Percentiles rank a stretch among this genome's conserved stretches.
These are phyloP conservation scores for Histomonas meleagridis DNA, from an alignment of 208 protist genomes.

Conservation along the genomic window DNA sequence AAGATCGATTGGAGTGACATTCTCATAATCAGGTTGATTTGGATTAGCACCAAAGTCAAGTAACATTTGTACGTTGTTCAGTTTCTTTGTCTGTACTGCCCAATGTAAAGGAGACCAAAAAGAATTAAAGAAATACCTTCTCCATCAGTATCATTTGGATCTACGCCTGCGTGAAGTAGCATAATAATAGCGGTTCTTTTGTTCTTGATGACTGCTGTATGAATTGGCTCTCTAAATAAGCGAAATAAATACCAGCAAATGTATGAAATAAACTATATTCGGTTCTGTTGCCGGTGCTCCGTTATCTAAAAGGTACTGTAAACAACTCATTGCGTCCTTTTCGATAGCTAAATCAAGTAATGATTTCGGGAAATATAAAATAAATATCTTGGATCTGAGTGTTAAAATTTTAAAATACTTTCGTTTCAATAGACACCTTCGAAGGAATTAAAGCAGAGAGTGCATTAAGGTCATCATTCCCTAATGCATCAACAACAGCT, in stretches of 20 bases:
- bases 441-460: no score
- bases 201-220: neutral
- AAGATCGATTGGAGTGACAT: neutral
- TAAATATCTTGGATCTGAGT: no score
- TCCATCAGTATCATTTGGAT: neutral
- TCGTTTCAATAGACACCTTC: no score
- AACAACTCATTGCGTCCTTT: neutral
- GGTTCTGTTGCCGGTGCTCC: neutral
- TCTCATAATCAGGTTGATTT: neutral
- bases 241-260: neutral
- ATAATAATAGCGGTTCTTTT: neutral
- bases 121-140: no score
- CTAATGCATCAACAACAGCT: no score
- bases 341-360: neutral
- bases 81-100: neutral
- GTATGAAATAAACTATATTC: neutral
- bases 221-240: neutral
- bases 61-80: neutral
- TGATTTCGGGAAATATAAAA: no score
- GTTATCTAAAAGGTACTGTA: neutral
- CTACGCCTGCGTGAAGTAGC: neutral
- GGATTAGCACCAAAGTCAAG: neutral
- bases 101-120: slow-evolving; percentile 3
- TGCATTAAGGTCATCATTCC: no score
- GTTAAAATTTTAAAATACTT: no score